Conservation (phyloP, 2,329 filamentous ascomycete genomes). For the Pezicula radicicola region DNA sequence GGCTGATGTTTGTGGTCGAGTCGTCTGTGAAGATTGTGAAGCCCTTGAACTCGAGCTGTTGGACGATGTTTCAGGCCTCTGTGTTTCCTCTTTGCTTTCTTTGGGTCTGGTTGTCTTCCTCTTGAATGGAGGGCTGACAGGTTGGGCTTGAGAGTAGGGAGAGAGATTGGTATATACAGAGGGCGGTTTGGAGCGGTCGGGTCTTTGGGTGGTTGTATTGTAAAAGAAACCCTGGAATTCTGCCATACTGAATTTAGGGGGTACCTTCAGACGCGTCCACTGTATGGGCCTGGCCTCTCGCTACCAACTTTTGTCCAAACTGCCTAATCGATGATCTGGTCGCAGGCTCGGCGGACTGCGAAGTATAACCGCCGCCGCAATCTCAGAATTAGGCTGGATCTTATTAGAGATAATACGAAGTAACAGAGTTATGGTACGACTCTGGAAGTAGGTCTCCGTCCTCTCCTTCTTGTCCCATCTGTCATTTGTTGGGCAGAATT, state of each 20-base stretch:
- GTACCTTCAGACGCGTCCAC: background rate
- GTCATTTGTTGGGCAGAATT: background rate
- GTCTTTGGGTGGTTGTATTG: slow-evolving; percentile 17
- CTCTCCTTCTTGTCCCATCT: background rate
- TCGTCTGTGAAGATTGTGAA: background rate
- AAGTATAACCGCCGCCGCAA: background rate
- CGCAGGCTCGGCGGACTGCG: background rate
- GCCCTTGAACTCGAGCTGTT: background rate
- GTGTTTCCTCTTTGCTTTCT: background rate
- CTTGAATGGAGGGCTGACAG: slow-evolving; percentile 14
- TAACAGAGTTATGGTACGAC: too few relatives aligned
- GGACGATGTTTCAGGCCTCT: background rate
- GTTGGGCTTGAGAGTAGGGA: slow-evolving; percentile 15
- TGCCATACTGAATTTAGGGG: slow-evolving; percentile 14
- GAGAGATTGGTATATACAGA: slow-evolving; percentile 20
- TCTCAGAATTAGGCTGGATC: background rate
- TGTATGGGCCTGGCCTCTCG: background rate
- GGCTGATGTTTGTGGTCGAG: background rate
- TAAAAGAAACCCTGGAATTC: slow-evolving; percentile 18
- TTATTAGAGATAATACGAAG: too few relatives aligned
- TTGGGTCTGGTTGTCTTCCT: background rate
- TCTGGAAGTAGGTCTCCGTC: too few relatives aligned
- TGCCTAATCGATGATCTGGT: background rate
- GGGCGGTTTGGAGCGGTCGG: slow-evolving; percentile 16
- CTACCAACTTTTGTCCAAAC: background rate